These are phyloP conservation scores for Yarrowia alimentaria DNA, from an alignment of 805 yeast species.

Conservation along the genomic window DNA sequence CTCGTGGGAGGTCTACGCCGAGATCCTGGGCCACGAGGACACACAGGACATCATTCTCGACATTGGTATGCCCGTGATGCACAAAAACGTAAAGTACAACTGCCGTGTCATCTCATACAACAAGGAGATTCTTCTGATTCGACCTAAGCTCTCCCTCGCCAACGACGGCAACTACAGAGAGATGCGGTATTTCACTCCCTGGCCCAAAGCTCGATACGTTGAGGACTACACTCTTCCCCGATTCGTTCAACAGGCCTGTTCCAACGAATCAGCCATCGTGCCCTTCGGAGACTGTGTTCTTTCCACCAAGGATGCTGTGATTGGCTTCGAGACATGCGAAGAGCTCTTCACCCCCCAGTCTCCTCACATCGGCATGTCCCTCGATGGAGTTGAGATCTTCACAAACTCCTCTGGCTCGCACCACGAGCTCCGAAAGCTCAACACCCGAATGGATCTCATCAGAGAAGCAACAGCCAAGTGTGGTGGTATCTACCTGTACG, in stretches of 20 bases:
- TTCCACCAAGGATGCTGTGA: slow-evolving; percentile 76
- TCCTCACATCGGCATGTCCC: slow-evolving; percentile 86
- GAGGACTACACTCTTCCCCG: slow-evolving; percentile 76
- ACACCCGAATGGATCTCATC: slow-evolving; percentile 79
- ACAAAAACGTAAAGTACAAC: slow-evolving; percentile 83
- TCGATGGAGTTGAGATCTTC: slow-evolving; percentile 96
- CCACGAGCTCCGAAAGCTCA: slow-evolving; percentile 87
- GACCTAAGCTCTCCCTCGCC: slow-evolving; percentile 92
- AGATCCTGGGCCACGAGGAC: slow-evolving; percentile 63
- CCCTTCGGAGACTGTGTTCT: slow-evolving; percentile 90
- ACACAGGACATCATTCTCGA: slow-evolving; percentile 80
- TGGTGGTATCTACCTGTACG: slow-evolving; percentile 91
- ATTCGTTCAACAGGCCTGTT: slow-evolving; percentile 51
- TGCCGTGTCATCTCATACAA: slow-evolving; percentile 83
- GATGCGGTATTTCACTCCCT: slow-evolving; percentile 95
- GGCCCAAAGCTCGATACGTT: slow-evolving; percentile 75
- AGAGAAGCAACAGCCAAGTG: slow-evolving; percentile 92
- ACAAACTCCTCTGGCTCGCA: slow-evolving; percentile 98
- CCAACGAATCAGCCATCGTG: slow-evolving; percentile 43
- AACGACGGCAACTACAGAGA: slow-evolving; percentile 98
- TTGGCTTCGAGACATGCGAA: slow-evolving; percentile 99
- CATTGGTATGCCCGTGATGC: slow-evolving; percentile 91
- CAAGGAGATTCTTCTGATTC: slow-evolving; percentile 74
- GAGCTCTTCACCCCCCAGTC: slow-evolving; percentile 95
- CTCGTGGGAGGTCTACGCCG: slow-evolving; percentile 91